Evolutionary conservation across 2,329 filamentous ascomycete species (phyloP), one percentile per base, ranked within the genome.

Genomic region (Ceratocystis variospora): DNA sequence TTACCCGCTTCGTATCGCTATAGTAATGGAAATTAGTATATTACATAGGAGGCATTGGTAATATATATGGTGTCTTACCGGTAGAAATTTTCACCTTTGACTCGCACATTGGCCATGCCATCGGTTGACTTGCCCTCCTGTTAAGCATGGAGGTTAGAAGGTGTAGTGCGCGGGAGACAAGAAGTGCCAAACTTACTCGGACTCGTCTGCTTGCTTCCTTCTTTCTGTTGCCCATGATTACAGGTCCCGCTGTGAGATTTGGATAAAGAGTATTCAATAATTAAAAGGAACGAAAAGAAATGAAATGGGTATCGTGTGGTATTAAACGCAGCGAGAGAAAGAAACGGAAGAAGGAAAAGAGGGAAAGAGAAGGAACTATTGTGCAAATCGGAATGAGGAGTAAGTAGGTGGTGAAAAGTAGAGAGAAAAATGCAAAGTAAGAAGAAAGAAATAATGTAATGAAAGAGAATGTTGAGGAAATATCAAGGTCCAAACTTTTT

Each of bases 71-170:
- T 19, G 44, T 69, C 80, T 70, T 79, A 87, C 82, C 89, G 86
- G 80, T 97, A 97, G 79, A 97, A 99, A 80, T 97, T 97, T 81
- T 97, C 93, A 78, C 94, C 94, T 79, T 99, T 99, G 72, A 86
- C 81, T 73, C 87, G 90, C 73, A 97, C 89, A 79, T 97, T 97
- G 72, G 79, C 86, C 84, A 96, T 90, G 75, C 90, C 90, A 84
- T 94, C 88, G 71, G 84, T 83, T 62, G 83, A 83, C 79, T 92
- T 93, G 71, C 90, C 90, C 82, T 96, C 86, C 63, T 64, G 45
- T 64, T 64, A 2, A 37, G 5, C 31, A 53, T 53, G 19, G 3
- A 6, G 48, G 50, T 57, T 57, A 64, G 25, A 28, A 59, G 17
- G 15, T 22, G 37, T 17, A 19, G 8, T 15, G 28, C 1, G 7